These are phyloP conservation scores for Anisodus acutangulus DNA, from an alignment of 257 asterid genomes.

Conservation along the genomic window DNA sequence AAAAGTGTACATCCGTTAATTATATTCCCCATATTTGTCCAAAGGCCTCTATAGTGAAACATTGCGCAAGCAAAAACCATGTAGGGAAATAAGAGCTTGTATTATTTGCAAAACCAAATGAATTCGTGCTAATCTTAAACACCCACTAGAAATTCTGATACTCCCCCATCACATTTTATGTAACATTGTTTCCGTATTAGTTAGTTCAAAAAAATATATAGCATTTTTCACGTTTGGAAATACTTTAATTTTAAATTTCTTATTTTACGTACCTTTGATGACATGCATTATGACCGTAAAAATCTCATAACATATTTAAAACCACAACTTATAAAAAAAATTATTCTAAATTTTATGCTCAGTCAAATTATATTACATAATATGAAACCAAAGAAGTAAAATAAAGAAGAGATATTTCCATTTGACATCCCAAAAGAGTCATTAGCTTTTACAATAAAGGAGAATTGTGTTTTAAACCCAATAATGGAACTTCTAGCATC, in stretches of 20 bases:
- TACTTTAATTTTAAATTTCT: too few relatives aligned
- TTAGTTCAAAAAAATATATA: too few relatives aligned
- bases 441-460: background rate
- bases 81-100: background rate
- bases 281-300: too few relatives aligned
- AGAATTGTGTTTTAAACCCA: background rate
- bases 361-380: too few relatives aligned
- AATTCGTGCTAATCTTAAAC: background rate
- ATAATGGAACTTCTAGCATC: background rate
- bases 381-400: too few relatives aligned
- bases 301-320: too few relatives aligned
- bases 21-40: background rate
- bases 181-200: background rate
- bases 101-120: background rate
- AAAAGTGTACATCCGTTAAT: background rate
- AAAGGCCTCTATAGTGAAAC: background rate
- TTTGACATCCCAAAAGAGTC: background rate
- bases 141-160: background rate
- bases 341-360: too few relatives aligned
- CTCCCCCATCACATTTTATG: too few relatives aligned
- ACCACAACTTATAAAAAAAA: too few relatives aligned
- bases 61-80: background rate
- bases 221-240: too few relatives aligned
- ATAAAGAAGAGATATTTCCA: too few relatives aligned
- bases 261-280: too few relatives aligned